These are phyloP conservation scores for Pichia kluyveri DNA, from an alignment of 805 yeast genomes.

Conservation along the genomic window DNA sequence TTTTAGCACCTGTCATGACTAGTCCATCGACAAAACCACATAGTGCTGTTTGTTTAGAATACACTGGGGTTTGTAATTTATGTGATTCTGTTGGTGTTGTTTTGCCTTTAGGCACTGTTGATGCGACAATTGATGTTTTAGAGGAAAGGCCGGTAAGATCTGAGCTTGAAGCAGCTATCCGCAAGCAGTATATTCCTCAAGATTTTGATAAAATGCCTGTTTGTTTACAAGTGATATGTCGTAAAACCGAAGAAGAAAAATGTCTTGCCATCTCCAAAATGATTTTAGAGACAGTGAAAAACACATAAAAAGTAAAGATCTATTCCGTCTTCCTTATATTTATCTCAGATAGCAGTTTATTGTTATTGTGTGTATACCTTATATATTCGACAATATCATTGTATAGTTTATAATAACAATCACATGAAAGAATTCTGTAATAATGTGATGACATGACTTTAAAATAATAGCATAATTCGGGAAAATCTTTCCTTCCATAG, in stretches of 20 bases:
- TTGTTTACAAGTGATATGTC: constrained; percentile 57
- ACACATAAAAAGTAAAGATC: background rate
- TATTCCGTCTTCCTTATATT: no score
- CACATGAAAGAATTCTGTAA: no score
- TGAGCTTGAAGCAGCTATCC: constrained; percentile 35
- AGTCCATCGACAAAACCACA: constrained; percentile 29
- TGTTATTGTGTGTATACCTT: no score
- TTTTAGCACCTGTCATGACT: constrained; percentile 33
- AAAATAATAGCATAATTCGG: no score
- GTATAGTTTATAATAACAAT: no score
- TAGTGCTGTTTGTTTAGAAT: constrained; percentile 26
- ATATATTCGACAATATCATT: no score
- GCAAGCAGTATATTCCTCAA: constrained; percentile 35
- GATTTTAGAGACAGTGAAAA: background rate
- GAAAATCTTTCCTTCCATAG: no score
- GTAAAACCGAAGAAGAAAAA: constrained; percentile 54
- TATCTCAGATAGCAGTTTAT: no score
- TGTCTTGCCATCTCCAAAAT: constrained; percentile 17
- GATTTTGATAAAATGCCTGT: constrained; percentile 53
- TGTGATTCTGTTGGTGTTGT: constrained; percentile 42
- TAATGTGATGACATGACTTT: no score
- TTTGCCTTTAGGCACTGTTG: constrained; percentile 51
- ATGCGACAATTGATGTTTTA: constrained; percentile 29
- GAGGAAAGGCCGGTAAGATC: constrained; percentile 26
- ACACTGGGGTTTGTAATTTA: constrained; percentile 42